Evolutionary conservation across 2,329 filamentous ascomycete species (phyloP), one percentile per base, ranked within the genome.

Genomic region (Ophiostoma sp.): DNA sequence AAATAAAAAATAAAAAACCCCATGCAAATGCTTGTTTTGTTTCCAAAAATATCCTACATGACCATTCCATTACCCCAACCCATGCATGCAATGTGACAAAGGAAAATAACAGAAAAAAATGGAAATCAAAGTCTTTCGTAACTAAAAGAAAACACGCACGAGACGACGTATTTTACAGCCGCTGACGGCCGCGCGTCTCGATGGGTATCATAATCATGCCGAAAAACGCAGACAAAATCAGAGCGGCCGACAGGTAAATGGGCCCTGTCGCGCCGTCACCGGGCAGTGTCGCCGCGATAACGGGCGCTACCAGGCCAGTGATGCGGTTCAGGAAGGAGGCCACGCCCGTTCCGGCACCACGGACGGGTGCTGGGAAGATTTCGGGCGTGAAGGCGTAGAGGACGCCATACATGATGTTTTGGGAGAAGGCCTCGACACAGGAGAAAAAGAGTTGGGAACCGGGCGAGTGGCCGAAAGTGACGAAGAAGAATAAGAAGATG

Each of bases 301-400:
- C 84, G 0, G 92, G 92, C 0, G 92, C 92, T 77, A 90, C 84
- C 12, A 94, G 83, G 5, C 92, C 92, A 5, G 88, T 87, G 55
- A 91, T 79, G 50, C 92, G 85, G 80, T 93, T 94, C 74, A 93
- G 80, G 78, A 92, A 92, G 78, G 89, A 92, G 28, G 90, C 89
- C 66, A 94, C 90, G 57, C 92, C 92, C 0, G 89, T 92, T 6
- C 91, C 92, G 0, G 91, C 92, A 5, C 92, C 92, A 42, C 92
- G 85, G 28, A 91, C 88, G 0, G 91, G 90, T 0, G 91, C 90
- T 0, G 92, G 91, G 81, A 94, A 93, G 36, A 93, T 88, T 78
- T 94, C 92, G 0, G 92, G 92, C 0, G 92, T 93, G 79, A 93
- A 94, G 8, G 91, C 90, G 79, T 93, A 94, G 1, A 94, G 82